phyloP scores from a whole-genome alignment of 805 yeast species.

The Zygosaccharomyces pseudorouxii region DNA sequence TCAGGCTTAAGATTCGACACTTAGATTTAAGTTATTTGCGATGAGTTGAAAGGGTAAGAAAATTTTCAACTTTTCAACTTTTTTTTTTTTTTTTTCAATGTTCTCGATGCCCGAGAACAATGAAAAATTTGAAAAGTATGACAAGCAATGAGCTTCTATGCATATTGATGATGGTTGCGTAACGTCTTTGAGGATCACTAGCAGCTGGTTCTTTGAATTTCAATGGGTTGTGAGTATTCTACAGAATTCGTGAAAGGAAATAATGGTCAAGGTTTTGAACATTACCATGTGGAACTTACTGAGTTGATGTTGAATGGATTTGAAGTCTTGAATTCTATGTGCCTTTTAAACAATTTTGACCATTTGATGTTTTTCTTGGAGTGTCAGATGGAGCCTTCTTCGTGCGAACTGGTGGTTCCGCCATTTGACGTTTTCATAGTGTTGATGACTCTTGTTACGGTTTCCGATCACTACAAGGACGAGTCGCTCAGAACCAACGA shows the following conservation, averaged over 20 bases:
- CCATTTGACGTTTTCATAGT: constrained; percentile 34
- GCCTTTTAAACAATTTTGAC: constrained; percentile 35
- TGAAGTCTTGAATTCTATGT: constrained; percentile 30
- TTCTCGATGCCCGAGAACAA: not conserved
- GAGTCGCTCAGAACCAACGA: constrained; percentile 26
- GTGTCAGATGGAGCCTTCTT: constrained; percentile 14
- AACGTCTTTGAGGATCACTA: no score
- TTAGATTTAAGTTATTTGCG: not conserved
- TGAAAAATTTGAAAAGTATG: constrained; percentile 1
- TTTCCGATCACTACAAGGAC: constrained; percentile 31
- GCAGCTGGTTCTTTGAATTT: no score
- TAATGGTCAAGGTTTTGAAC: constrained; percentile 11
- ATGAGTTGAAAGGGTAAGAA: constrained; percentile 1
- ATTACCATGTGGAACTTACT: constrained; percentile 29
- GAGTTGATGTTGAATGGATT: constrained; percentile 19
- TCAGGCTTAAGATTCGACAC: not conserved
- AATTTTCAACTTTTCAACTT: not conserved
- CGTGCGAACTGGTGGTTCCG: constrained; percentile 26
- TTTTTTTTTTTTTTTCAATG: not conserved
- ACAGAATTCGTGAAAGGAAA: not conserved
- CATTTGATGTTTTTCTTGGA: constrained; percentile 38
- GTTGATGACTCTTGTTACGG: constrained; percentile 37
- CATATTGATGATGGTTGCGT: not conserved
- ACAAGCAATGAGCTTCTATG: not conserved
- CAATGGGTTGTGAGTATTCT: not conserved